Evolutionary conservation across 2,329 filamentous ascomycete species (phyloP), one percentile per base, ranked within the genome.

Genomic region (Hypoxylon rubiginosum): DNA sequence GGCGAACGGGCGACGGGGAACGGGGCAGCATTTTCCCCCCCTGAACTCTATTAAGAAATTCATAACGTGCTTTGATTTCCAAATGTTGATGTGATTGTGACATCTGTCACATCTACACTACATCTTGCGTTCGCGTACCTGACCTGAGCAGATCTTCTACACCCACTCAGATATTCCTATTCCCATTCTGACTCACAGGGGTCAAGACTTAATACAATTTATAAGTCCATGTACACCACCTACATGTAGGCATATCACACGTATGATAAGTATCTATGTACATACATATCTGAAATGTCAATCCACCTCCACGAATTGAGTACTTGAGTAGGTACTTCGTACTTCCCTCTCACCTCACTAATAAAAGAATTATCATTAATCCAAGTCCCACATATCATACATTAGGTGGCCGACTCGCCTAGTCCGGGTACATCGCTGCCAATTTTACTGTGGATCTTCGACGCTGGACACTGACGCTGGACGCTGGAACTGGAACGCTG

Each of bases 21-120:
- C 39, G n/a, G 41, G 50, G 62, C 36, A 36, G 55, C 58, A 36
- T 55, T 62, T 41, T 50, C 52, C 62, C 63, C 63, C 62, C 39
- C 9, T 21, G 39, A 21, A 11, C 39, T 8, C 39, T 55, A 52
- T 49, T 58, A 26, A 64, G 49, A 64, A 61, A 63, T 61, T 61
- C 53, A 61, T 52, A 64, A 61, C 57, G 41, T 64, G 58, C 36
- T 50, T 61, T 57, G 13, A 39, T 15, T 46, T 57, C 41, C 41
- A 19, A 41, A 50, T 45, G 17, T 51, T 13, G 56, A 51, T 67
- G 60, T 49, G 57, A 64, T 67, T 67, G 64, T 69, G 60, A 63
- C 58, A 67, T 69, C 26, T 61, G 26, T 30, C 13, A 30, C 46
- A 50, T 50, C 26, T 50, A n/a, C 46, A 17, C 15, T 48, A 48